Base-by-base conservation (phyloP, 768 basidiomycete genomes). In the Russula dissimulans region DNA sequence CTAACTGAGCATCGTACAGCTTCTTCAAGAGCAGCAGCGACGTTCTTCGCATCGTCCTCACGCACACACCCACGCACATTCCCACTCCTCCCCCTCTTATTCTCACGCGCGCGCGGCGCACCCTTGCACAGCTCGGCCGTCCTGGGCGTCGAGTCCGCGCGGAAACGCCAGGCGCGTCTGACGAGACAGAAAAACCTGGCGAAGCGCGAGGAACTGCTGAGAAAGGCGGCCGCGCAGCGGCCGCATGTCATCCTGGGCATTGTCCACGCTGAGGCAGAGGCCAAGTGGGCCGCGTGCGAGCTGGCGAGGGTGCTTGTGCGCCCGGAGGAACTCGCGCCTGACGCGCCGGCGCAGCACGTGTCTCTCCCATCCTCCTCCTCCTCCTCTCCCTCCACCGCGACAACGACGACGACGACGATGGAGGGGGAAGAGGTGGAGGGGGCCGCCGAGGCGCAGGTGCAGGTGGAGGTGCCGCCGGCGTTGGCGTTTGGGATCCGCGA, bases 241-340 rank as follows among this genome's bases (percentile, higher is more conserved):
- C 79, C 87, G 15, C 85, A 89, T 66, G 82, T 88, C 59, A 79
- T 95, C 15, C 81, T 93, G 6, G 94, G 94, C 12, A 83, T 82
- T 15, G 77, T 82, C 44, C 76, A 81, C 6, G 79, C 80, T 61
- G 80, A 88, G 56, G 83, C 86, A 53, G 83, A 86, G 56, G 68
- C 75, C 57, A 83, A 83, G 68, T 95, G 92, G 90, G 66, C 70
- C 43, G 74, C 76, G 29, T 83, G 83, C 70, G 79, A 84, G 71
- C 82, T 95, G 48, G 82, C 83, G 45, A 78, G 78, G 65, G 71
- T 82, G 57, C 73, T 90, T 67, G 67, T 73, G 39, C 48, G 26
- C 10, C 57, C 60, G 10, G 61, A 65, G 22, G 58, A 65, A n/a
- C 62, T 66, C 56, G 44, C 38, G 6, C 47, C 34, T n/a, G 31